phyloP scores from a whole-genome alignment of 192 early-diverging fungal genomes.

The Entomortierella lignicola region DNA sequence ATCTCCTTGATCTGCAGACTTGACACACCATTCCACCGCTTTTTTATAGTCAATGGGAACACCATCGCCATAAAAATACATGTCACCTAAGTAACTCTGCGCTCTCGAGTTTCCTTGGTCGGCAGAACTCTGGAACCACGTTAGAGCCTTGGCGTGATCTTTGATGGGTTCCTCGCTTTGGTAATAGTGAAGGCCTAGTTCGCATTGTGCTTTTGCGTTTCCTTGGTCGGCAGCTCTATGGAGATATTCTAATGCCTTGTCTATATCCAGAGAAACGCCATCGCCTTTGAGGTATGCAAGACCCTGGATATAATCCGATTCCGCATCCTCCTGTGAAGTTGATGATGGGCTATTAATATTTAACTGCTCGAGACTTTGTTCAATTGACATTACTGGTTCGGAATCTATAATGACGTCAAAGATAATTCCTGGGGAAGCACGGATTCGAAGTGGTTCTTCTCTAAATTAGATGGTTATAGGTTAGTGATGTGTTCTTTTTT shows the following conservation, averaged over 20 bases:
- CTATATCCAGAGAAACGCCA: too few relatives aligned
- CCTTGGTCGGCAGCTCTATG: background rate
- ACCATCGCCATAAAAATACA: background rate
- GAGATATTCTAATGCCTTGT: conserved; percentile 1
- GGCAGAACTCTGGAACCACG: background rate
- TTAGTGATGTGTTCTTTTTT: too few relatives aligned
- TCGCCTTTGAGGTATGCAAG: background rate
- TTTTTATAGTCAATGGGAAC: background rate
- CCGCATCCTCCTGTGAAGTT: too few relatives aligned
- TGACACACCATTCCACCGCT: background rate
- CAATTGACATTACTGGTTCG: too few relatives aligned
- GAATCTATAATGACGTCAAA: too few relatives aligned
- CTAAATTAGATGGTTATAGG: too few relatives aligned
- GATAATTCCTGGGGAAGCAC: too few relatives aligned
- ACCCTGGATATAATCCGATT: too few relatives aligned
- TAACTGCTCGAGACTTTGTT: too few relatives aligned
- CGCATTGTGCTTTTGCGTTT: too few relatives aligned
- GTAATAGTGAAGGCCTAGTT: background rate
- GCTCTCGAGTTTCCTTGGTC: background rate
- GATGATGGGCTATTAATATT: too few relatives aligned
- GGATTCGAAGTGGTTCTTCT: too few relatives aligned
- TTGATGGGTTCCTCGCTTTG: background rate
- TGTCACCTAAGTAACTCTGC: background rate
- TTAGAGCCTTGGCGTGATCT: background rate
- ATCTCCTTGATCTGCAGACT: background rate